Conservation (phyloP, 2,329 filamentous ascomycete genomes). For the Plenodomus biglobosus region DNA sequence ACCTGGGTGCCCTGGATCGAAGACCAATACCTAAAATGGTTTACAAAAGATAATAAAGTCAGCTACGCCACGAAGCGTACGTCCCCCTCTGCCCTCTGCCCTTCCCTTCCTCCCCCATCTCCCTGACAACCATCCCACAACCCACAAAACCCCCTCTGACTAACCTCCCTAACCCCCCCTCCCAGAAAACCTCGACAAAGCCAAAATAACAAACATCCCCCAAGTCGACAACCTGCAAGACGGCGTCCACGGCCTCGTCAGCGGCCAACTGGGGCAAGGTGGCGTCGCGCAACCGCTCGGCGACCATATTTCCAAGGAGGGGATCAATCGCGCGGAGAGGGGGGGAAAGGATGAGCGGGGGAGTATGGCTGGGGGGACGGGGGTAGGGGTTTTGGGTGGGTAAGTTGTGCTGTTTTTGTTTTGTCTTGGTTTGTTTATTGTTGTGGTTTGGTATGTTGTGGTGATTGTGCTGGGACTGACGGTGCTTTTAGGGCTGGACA, state of each 20-base stretch:
- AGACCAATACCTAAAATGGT: slow-evolving; percentile 70
- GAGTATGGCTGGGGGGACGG: slow-evolving; percentile 46
- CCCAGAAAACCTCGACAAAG: slow-evolving; percentile 68
- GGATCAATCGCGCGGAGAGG: slow-evolving; percentile 65
- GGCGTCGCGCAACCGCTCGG: slow-evolving; percentile 67
- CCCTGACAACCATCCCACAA: background rate
- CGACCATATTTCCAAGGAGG: slow-evolving; percentile 64
- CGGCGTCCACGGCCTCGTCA: slow-evolving; percentile 63
- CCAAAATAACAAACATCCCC: slow-evolving; percentile 67
- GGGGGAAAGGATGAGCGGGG: slow-evolving; percentile 65
- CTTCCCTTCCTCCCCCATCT: too few relatives aligned
- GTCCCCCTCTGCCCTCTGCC: too few relatives aligned
- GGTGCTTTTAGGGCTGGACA: slow-evolving; percentile 21
- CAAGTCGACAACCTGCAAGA: slow-evolving; percentile 71
- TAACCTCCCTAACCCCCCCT: too few relatives aligned
- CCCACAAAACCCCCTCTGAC: too few relatives aligned
- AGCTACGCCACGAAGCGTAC: slow-evolving; percentile 69
- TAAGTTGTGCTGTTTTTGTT: slow-evolving; percentile 5
- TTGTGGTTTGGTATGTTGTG: too few relatives aligned
- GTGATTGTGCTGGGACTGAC: background rate
- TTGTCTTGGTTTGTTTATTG: too few relatives aligned
- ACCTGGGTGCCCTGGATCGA: slow-evolving; percentile 77
- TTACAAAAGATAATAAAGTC: slow-evolving; percentile 76
- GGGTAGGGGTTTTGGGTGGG: too few relatives aligned
- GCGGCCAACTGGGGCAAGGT: slow-evolving; percentile 67